Evolutionary conservation across 129 eudicot species (phyloP).

Genomic region (Sambucus nigra): DNA sequence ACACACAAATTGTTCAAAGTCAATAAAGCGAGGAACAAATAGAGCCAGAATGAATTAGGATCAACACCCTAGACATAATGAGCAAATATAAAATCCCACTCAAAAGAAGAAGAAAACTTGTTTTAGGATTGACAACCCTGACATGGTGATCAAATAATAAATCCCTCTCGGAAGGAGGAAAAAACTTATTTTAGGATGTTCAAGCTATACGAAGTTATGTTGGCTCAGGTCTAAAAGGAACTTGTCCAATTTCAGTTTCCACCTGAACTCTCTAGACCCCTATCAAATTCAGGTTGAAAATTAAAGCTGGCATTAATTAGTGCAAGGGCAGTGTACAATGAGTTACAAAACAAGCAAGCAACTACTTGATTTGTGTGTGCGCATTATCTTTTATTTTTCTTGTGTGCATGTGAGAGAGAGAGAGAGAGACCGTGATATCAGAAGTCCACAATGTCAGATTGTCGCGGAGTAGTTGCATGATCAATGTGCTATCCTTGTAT

Average conservation of each 20-base stretch:
- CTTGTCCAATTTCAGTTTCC: background rate
- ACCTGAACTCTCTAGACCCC: background rate
- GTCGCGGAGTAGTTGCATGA: slow-evolving; percentile 95
- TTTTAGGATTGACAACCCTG: too few species aligned
- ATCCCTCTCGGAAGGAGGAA: too few species aligned
- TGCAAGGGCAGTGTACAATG: background rate
- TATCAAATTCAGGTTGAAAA: background rate
- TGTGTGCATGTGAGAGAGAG: slow-evolving; percentile 4
- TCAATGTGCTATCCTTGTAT: slow-evolving; percentile 93
- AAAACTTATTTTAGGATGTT: too few species aligned
- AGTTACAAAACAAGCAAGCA: background rate
- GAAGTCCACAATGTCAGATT: slow-evolving; percentile 92
- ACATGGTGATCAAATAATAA: too few species aligned
- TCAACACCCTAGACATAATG: background rate
- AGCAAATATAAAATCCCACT: too few species aligned
- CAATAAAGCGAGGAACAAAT: background rate
- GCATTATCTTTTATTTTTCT: too few species aligned
- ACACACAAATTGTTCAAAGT: background rate
- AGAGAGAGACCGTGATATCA: slow-evolving; percentile 49
- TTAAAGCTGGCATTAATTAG: background rate
- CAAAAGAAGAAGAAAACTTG: too few species aligned
- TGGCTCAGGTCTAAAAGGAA: background rate
- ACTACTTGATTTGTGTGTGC: background rate
- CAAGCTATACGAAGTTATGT: too few species aligned
- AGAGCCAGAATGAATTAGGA: background rate